phyloP scores from a whole-genome alignment of 345 rosid species.

The Pelargonium nanum region DNA sequence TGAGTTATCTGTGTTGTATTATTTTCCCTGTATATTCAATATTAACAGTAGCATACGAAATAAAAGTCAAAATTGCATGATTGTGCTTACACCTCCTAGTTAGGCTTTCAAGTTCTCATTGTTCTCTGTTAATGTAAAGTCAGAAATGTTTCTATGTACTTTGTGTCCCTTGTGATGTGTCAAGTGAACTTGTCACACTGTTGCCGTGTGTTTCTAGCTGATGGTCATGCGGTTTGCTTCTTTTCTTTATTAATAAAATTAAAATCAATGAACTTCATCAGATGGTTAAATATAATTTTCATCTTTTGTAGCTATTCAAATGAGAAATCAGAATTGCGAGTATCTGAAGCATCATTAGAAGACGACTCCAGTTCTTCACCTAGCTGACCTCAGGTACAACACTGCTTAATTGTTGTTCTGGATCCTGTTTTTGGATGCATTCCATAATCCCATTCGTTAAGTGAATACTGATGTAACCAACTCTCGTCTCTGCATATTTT shows the following conservation, averaged over 20 bases:
- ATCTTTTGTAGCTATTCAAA: slow-evolving; percentile 53
- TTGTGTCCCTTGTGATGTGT: no score
- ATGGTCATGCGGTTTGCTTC: no score
- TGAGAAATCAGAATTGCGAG: slow-evolving; percentile 59
- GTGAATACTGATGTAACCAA: not conserved
- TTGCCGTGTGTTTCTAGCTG: no score
- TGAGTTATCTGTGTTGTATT: no score
- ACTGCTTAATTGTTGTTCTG: not conserved
- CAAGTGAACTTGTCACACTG: no score
- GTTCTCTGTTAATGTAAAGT: not conserved
- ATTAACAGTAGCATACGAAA: no score
- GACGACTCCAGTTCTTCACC: slow-evolving; percentile 32
- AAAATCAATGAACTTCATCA: not conserved
- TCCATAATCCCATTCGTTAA: not conserved
- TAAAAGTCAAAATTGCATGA: no score
- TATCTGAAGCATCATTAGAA: slow-evolving; percentile 28
- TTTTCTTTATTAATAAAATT: no score
- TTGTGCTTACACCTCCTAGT: no score
- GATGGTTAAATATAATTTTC: not conserved
- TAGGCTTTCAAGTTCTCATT: not conserved
- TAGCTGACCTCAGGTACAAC: slow-evolving; percentile 31
- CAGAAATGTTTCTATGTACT: no score
- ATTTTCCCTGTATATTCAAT: no score
- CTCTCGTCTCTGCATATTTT: not conserved
- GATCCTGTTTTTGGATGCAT: not conserved